Evolutionary conservation across 2,329 filamentous ascomycete species (phyloP).

Genomic region (Cladosporium sp.): DNA sequence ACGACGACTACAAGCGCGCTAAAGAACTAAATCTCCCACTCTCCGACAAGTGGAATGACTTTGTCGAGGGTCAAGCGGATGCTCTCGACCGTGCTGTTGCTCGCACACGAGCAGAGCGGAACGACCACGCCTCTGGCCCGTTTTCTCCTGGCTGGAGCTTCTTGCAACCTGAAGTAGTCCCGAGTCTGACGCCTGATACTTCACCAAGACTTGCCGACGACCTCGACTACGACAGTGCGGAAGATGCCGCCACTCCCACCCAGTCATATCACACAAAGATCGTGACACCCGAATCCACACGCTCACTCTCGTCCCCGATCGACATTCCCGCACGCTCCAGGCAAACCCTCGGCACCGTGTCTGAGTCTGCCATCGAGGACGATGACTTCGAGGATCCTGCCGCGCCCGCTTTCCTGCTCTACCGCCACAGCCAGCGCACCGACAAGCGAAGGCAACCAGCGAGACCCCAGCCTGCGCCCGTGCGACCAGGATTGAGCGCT

Average conservation of each 20-base stretch:
- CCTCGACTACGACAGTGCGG: constrained; percentile 27
- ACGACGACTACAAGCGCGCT: constrained; percentile 30
- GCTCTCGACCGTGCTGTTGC: constrained; percentile 30
- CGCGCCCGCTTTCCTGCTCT: constrained; percentile 30
- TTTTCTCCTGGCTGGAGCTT: background rate
- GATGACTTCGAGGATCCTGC: constrained; percentile 26
- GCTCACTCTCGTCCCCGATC: constrained; percentile 5
- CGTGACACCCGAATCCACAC: background rate
- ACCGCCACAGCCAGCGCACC: constrained; percentile 21
- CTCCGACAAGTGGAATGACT: constrained; percentile 29
- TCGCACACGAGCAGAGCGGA: constrained; percentile 3
- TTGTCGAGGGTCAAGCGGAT: constrained; percentile 29
- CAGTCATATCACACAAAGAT: constrained; percentile 9
- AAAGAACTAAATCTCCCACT: constrained; percentile 28
- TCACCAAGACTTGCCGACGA: constrained; percentile 34
- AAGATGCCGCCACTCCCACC: background rate
- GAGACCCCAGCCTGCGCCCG: background rate
- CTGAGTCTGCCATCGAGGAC: constrained; percentile 22
- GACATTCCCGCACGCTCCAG: constrained; percentile 4
- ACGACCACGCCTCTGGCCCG: background rate
- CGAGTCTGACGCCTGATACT: constrained; percentile 35
- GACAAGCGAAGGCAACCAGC: constrained; percentile 1
- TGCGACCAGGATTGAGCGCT: constrained; percentile 33
- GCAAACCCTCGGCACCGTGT: background rate
- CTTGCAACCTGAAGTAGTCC: constrained; percentile 24